These are phyloP conservation scores for Grosmannia huntii DNA, from an alignment of 2,329 filamentous ascomycete species.

Conservation along the genomic window DNA sequence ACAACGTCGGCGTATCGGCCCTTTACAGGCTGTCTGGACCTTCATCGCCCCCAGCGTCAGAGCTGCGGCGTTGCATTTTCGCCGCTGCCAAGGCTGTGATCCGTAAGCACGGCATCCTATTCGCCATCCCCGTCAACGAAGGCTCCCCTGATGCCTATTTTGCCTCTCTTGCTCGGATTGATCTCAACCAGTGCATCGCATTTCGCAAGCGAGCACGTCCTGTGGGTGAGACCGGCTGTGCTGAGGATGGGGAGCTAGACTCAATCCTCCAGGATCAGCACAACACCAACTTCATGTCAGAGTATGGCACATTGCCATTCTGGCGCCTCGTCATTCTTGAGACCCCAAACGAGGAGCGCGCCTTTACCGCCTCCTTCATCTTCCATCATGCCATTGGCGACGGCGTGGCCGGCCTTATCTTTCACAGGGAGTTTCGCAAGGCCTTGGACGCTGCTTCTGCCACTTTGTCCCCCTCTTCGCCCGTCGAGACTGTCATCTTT, in stretches of 20 bases:
- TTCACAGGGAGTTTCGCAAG: background rate
- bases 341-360: background rate
- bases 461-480: background rate
- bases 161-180: background rate
- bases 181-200: background rate
- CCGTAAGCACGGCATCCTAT: background rate
- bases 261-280: background rate
- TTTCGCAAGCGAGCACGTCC: background rate
- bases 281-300: background rate
- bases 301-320: background rate
- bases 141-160: background rate
- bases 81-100: background rate
- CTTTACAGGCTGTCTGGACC: background rate
- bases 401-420: background rate
- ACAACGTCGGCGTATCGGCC: slow-evolving; percentile 1
- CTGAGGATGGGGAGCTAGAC: background rate
- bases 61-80: background rate
- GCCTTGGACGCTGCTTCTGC: background rate
- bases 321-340: slow-evolving; percentile 1
- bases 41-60: background rate
- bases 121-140: background rate
- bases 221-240: no score
- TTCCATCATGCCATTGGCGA: slow-evolving; percentile 3
- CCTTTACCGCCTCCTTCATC: background rate
- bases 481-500: background rate